Percentiles rank a stretch among this genome's conserved stretches.
These are phyloP conservation scores for Rugosomyces carneus DNA, from an alignment of 1,284 basidiomycete genomes.

Conservation along the genomic window DNA sequence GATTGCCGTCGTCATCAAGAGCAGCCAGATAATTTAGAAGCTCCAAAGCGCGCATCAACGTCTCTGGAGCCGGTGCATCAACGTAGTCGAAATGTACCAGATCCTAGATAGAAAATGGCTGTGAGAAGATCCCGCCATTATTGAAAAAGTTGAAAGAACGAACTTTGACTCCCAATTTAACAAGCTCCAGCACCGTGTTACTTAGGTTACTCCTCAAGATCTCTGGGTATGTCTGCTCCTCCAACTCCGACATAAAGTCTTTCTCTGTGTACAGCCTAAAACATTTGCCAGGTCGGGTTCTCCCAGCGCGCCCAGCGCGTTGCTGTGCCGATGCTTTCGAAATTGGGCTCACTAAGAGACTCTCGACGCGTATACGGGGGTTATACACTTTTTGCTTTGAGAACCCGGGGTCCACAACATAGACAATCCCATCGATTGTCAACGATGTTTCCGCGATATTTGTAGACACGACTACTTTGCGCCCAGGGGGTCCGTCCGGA, in stretches of 20 bases:
- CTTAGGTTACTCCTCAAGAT: slow-evolving; percentile 97
- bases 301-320: slow-evolving; percentile 91
- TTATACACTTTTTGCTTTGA: slow-evolving; percentile 99
- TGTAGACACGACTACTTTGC: slow-evolving; percentile 97
- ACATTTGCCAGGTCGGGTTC: slow-evolving; percentile 94
- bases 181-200: slow-evolving; percentile 91
- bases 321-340: slow-evolving; percentile 97
- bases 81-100: too few species aligned
- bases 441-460: slow-evolving; percentile 99
- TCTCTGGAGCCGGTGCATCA: too few species aligned
- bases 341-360: slow-evolving; percentile 97
- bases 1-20: slow-evolving; percentile 94
- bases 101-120: too few species aligned
- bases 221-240: slow-evolving; percentile 93
- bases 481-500: too few species aligned
- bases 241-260: slow-evolving; percentile 86
- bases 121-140: too few species aligned
- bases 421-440: slow-evolving; percentile 98
- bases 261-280: slow-evolving; percentile 89
- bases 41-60: too few species aligned
- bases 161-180: slow-evolving; percentile 95
- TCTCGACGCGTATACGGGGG: slow-evolving; percentile 98
- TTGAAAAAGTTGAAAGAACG: too few species aligned
- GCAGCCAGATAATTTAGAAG: too few species aligned
- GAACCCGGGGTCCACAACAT: slow-evolving; percentile 94